Base-by-base conservation (phyloP, 768 basidiomycete species). In the Xerocomus potaroensis region DNA sequence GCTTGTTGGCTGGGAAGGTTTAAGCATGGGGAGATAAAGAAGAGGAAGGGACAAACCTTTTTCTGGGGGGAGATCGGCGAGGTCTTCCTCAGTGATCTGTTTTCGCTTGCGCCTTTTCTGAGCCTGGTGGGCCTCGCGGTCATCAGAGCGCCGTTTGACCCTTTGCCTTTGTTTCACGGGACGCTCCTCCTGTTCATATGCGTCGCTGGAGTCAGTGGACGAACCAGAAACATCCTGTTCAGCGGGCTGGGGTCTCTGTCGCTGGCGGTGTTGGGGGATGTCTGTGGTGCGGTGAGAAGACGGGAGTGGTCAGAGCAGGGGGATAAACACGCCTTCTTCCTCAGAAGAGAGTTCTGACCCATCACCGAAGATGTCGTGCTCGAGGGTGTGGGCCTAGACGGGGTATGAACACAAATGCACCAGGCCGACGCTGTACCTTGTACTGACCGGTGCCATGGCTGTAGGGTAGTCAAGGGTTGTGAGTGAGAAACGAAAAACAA, bases 331-430 rank as follows among this genome's bases (percentile, higher is more conserved):
- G 38, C 61, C 80, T 30, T 87, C 84, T 52, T 85, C 85, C 48
- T 83, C 82, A 8, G 81, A 80, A 0, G 88, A 91, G 8, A 91
- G 78, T 51, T 94, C 91, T 3, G 89, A 90, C 57, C 87, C 87
- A 31, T 85, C 85, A 50, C 87, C 89, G 59, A 91, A 92, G 47
- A 91, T 84, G 58, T 84, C 83, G 41, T 79, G 81, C 47, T 78
- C 83, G 27, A 84, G 79, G 42, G 73, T 59, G 29, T 65, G 60
- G 0, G 43, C 46, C 54, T 53, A 4, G 0, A 0, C 3, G 30
- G 5, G 26, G 26, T 27, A 21, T 30, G 33, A 40, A 12, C 3
- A 15, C 3, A 14, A 26, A 8, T 14, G 11, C 19, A 18, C 34
- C 0, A 9, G 16, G 16, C n/a, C n/a, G n/a, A n/a, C n/a, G n/a